Evolutionary conservation across 345 rosid species (phyloP), one percentile per base, ranked within the genome.

Genomic region (Melaleuca alternifolia): DNA sequence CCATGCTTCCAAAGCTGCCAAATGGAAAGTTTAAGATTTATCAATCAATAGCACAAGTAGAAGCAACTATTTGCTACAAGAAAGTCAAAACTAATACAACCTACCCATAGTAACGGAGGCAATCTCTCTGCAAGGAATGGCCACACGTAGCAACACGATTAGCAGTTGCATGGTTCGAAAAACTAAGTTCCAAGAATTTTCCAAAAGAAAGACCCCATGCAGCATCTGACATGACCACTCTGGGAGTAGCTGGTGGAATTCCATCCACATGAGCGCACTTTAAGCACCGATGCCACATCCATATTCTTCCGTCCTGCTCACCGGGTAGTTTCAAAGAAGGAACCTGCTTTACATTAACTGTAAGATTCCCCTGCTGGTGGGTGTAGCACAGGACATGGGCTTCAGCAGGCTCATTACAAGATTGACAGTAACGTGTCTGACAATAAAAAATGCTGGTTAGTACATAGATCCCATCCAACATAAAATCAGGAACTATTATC

Each of bases 241-340:
- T 92, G 54, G 89, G 98, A 85, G 99, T 96, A 88, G 98, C 97
- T 23, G 98, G 99, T 79, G 99, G 99, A 85, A 96, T 96, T 51
- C 99, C 99, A 91, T 95, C 94, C 23, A 89, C 93, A 59, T 90
- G 96, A 87, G 93, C 93, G 89, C 99, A 98, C 90, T 94, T 92
- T 62, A 98, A 89, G 95, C 99, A 98, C 24, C 99, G 95, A 76
- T 98, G 99, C 99, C 99, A 98, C 99, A 98, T 96, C 99, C 99
- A 98, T 88, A 98, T 96, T 90, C 93, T 96, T 85, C 98, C 99
- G 91, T 98, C 99, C 85, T 87, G 92, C 87, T 94, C 98, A 88
- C 99, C 99, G 15, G 96, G 96, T 56, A 98, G 93, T 90, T 92
- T 95, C 85, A 90, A 89, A 51, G 95, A 92, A 46, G 95, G 53